These are phyloP conservation scores for Russula olivacea DNA, from an alignment of 768 basidiomycete species.

Conservation along the genomic window DNA sequence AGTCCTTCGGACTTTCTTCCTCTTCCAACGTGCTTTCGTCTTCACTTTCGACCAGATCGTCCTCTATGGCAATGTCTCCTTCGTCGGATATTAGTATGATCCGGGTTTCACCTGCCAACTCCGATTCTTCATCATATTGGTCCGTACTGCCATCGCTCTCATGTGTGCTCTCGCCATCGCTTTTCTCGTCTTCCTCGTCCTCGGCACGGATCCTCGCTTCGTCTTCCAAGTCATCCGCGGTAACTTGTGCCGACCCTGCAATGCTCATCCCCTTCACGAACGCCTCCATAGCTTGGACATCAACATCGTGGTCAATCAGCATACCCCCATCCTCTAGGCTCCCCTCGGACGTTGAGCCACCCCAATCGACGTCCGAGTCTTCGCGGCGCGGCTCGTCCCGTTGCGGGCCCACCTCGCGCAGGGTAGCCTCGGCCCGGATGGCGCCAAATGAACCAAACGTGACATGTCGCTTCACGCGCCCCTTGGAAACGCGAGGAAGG, in stretches of 20 bases:
- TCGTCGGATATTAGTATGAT: conserved; percentile 1
- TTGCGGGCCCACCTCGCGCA: conserved; percentile 39
- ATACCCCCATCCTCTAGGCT: conserved; percentile 34
- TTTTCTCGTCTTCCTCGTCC: conserved; percentile 39
- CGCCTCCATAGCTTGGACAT: conserved; percentile 44
- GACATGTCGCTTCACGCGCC: conserved; percentile 28
- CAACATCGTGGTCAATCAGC: conserved; percentile 48
- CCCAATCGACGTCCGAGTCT: conserved; percentile 69
- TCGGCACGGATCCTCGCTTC: conserved; percentile 43
- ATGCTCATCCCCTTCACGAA: conserved; percentile 50
- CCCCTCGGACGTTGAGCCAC: conserved; percentile 33
- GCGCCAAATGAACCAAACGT: conserved; percentile 49
- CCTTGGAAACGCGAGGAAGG: conserved; percentile 19
- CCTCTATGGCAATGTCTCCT: background rate
- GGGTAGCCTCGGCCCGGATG: conserved; percentile 46
- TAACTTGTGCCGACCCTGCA: conserved; percentile 43
- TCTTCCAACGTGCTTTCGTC: conserved; percentile 35
- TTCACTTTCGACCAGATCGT: conserved; percentile 20
- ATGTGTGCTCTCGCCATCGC: conserved; percentile 35
- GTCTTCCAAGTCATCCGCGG: conserved; percentile 66
- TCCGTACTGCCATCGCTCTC: conserved; percentile 24
- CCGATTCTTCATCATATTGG: conserved; percentile 24
- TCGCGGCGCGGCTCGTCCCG: conserved; percentile 50
- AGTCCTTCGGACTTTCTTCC: conserved; percentile 33
- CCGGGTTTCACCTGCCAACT: conserved; percentile 21